phyloP scores from a whole-genome alignment of 805 yeast genomes.

The Saccharomycopsis fibuligera region DNA sequence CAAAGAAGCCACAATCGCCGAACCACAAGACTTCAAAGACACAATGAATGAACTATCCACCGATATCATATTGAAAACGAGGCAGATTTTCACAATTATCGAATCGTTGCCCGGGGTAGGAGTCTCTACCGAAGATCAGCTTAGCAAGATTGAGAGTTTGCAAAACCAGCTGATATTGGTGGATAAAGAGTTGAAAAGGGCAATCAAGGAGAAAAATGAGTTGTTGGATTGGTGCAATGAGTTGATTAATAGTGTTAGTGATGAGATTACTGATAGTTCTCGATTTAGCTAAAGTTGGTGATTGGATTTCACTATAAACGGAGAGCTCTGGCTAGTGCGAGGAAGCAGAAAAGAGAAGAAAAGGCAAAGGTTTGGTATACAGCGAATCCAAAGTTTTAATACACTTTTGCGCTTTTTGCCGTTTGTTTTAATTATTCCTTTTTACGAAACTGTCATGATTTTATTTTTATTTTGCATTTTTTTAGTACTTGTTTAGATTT shows the following conservation, averaged over 20 bases:
- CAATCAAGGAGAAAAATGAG: constrained; percentile 57
- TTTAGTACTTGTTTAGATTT: too few species aligned
- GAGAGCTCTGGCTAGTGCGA: too few species aligned
- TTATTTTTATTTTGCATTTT: too few species aligned
- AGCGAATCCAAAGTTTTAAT: too few species aligned
- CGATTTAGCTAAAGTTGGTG: background rate
- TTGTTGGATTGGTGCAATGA: constrained; percentile 57
- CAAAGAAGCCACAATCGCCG: constrained; percentile 51
- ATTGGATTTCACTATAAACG: too few species aligned
- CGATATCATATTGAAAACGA: constrained; percentile 77
- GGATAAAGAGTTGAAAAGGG: constrained; percentile 51
- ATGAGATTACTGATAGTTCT: constrained; percentile 34
- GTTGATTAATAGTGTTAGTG: constrained; percentile 54
- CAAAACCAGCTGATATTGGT: constrained; percentile 55
- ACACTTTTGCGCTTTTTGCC: too few species aligned
- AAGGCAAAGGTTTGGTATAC: too few species aligned
- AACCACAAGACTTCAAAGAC: constrained; percentile 37
- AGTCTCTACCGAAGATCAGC: constrained; percentile 68
- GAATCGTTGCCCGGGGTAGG: constrained; percentile 92
- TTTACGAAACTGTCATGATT: too few species aligned
- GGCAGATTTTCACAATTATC: constrained; percentile 80
- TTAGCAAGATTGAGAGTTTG: constrained; percentile 53
- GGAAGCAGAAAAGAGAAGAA: too few species aligned
- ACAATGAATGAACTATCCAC: constrained; percentile 73
- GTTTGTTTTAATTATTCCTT: background rate